Evolutionary conservation across 2,329 filamentous ascomycete species (phyloP), one percentile per base, ranked within the genome.

Genomic region (Botryotinia globosa): DNA sequence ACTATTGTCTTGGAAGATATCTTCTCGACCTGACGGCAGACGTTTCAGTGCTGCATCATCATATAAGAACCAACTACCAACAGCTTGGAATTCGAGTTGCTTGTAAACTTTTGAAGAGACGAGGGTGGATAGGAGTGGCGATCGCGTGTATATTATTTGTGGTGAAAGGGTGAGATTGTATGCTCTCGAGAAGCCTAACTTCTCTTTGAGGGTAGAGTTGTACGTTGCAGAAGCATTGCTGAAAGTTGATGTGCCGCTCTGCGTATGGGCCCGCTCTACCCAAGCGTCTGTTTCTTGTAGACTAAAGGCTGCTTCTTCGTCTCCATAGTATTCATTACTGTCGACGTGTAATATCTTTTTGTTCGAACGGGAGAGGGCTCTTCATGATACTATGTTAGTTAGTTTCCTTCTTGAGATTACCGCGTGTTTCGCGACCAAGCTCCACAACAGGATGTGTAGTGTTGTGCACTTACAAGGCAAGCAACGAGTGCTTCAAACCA

Each of bases 301-400:
- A 82, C 90, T 96, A 77, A 98, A 88, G 3, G 94, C 93, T 75
- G 95, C 94, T 80, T 97, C 94, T 56, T 90, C 82, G 70, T 92
- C 92, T 78, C 95, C 95, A 83, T 98, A 98, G 82, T 93, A 97
- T 75, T 90, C 87, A 83, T 97, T 94, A 75, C 88, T 87, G 81
- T 98, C 95, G 81, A 98, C 85, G 81, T 98, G 95, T 74, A 98
- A 88, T 77, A 98, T 89, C 79, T 93, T 96, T 86, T 97, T 97
- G 81, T 90, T 91, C 75, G 94, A 97, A 80, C 94, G 91, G 77
- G 95, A 98, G 78, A 98, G 87, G 79, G 95, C 92, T 87, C 95
- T 98, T 87, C 77, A 83, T 75, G 74, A 81, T 72, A 83, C 87
- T 91, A 83, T 82, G 90, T 94, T 88, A 93, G 91, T 92, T 89